Base-by-base conservation (phyloP, 2,329 filamentous ascomycete genomes). In the Hypocrella siamensis region DNA sequence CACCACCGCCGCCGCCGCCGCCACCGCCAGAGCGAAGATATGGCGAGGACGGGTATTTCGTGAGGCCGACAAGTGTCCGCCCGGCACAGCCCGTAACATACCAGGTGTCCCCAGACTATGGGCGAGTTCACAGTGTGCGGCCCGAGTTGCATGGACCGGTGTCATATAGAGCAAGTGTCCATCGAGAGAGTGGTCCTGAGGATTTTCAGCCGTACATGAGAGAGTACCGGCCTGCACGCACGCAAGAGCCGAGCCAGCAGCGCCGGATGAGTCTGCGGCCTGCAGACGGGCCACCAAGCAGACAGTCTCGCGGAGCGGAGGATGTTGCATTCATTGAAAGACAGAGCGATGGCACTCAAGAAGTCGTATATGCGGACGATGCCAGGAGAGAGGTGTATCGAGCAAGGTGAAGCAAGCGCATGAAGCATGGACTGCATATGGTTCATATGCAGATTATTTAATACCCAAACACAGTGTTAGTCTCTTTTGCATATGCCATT, bases 1-100 rank as follows among this genome's bases (percentile, higher is more conserved):
- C n/a, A n/a, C n/a, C n/a, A n/a, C n/a, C n/a, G n/a, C n/a, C n/a
- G 16, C 60, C 62, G 31, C 51, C 65, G n/a, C 56, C 65, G 39
- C 47, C 48, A 9, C 47, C 52, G n/a, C 42, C 50, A 6, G 59
- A 60, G 16, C 50, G 57, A 29, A 52, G 57, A 26, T 46, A 56
- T 32, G 45, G 58, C 17, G 62, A 68, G 18, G 66, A 66, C 14
- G 40, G 54, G 35, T 71, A 72, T 39, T 45, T 67, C 26, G 44
- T 65, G 26, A 59, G 74, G 35, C 58, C 71, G 19, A 48, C 67
- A 17, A 79, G 74, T 46, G 65, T 71, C 21, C 65, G 72, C 29
- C 73, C 75, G 15, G 48, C 52, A 27, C 65, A 65, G 30, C 35
- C 52, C 33, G 38, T 56, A 19, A 53, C 57, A 24, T 65, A 61